Conservation (phyloP, 495 filamentous ascomycete species). For the Choiromyces venosus region DNA sequence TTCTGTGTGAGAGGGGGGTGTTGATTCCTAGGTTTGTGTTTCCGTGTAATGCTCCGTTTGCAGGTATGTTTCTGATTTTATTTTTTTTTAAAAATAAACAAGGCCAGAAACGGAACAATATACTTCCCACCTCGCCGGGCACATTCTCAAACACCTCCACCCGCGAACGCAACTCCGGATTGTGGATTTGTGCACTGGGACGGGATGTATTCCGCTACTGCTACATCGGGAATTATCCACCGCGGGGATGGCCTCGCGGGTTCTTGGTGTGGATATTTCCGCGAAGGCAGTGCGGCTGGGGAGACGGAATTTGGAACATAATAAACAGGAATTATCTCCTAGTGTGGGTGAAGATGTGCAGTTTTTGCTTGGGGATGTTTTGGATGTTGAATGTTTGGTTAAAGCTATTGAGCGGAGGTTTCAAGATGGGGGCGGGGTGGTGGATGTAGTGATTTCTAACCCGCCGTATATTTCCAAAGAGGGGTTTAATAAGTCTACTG, state of each 20-base stretch:
- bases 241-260: constrained; percentile 7
- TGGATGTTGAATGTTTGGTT: constrained; percentile 38
- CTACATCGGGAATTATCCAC: constrained; percentile 54
- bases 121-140: constrained; percentile 52
- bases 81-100: constrained; percentile 37
- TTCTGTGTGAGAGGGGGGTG: constrained; percentile 68
- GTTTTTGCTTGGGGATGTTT: constrained; percentile 56
- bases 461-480: constrained; percentile 78
- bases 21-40: constrained; percentile 68
- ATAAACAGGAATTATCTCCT: constrained; percentile 38
- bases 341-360: constrained; percentile 44
- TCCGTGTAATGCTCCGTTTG: not conserved
- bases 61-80: not conserved
- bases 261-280: constrained; percentile 59
- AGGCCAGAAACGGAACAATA: constrained; percentile 69
- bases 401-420: not conserved
- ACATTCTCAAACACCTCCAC: constrained; percentile 43
- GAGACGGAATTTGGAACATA: constrained; percentile 54
- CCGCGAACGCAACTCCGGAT: constrained; percentile 41
- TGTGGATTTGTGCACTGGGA: constrained; percentile 82
- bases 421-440: constrained; percentile 21
- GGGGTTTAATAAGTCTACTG: constrained; percentile 55
- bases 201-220: constrained; percentile 81
- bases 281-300: constrained; percentile 58
- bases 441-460: constrained; percentile 78